These are phyloP conservation scores for Trichosporon sp. DNA, from an alignment of 1,284 basidiomycete genomes.

Conservation along the genomic window DNA sequence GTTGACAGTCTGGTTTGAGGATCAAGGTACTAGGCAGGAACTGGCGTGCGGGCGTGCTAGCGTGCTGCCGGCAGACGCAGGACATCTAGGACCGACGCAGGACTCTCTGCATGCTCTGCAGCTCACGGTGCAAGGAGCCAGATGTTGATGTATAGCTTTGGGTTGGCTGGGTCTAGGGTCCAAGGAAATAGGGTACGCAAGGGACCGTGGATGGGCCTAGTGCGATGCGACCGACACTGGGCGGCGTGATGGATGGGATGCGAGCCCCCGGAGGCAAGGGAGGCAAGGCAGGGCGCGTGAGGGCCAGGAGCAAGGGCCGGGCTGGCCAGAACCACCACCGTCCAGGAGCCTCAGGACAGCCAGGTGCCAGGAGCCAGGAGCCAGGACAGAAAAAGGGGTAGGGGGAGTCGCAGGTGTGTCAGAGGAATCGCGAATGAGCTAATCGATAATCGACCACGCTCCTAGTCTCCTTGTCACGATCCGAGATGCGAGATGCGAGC, in stretches of 20 bases:
- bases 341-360: neutral
- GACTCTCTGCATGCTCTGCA: neutral
- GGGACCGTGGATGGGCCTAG: constrained; percentile 20
- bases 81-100: neutral
- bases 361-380: neutral
- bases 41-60: constrained; percentile 3
- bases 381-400: constrained; percentile 17
- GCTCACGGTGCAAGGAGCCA: neutral
- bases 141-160: constrained; percentile 18
- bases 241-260: constrained; percentile 14
- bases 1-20: neutral
- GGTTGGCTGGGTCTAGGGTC: constrained; percentile 16
- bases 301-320: neutral
- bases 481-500: constrained; percentile 19
- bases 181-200: constrained; percentile 16
- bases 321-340: neutral
- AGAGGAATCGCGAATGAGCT: constrained; percentile 15
- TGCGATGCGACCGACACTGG: constrained; percentile 14
- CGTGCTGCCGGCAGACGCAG: constrained; percentile 6
- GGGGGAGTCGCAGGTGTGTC: constrained; percentile 15
- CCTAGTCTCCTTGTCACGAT: constrained; percentile 14
- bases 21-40: constrained; percentile 15
- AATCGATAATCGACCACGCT: constrained; percentile 13
- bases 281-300: neutral
- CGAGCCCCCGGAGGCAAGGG: neutral